phyloP scores from a whole-genome alignment of 176 grass and related monocot species.

The Oryza coarctata region DNA sequence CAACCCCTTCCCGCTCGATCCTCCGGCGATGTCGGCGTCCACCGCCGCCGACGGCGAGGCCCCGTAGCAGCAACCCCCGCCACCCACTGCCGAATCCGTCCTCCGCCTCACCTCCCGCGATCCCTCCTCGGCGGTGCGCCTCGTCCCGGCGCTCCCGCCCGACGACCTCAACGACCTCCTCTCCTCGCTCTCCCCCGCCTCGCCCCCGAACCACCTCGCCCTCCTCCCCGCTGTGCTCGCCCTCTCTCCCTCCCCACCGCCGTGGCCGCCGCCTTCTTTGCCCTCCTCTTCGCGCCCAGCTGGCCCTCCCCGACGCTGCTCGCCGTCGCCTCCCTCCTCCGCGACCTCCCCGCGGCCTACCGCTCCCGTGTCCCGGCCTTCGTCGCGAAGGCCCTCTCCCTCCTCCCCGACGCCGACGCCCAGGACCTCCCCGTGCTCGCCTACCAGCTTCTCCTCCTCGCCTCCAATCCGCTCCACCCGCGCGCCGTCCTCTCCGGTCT shows the following conservation, averaged over 20 bases:
- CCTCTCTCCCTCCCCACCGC: constrained; percentile 20
- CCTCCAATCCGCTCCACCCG: constrained; percentile 60
- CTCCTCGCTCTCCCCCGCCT: constrained; percentile 24
- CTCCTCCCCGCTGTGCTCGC: constrained; percentile 36
- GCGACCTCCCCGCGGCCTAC: constrained; percentile 45
- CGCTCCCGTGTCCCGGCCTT: constrained; percentile 36
- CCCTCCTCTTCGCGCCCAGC: constrained; percentile 15
- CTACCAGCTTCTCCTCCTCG: constrained; percentile 83
- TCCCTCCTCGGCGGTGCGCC: constrained; percentile 27
- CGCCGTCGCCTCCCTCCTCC: constrained; percentile 39
- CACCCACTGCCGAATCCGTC: constrained; percentile 40
- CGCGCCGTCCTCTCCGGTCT: constrained; percentile 58
- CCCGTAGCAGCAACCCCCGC: background rate
- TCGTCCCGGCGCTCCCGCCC: constrained; percentile 32
- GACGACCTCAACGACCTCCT: constrained; percentile 26
- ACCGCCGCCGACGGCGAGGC: background rate
- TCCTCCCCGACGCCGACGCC: constrained; percentile 54
- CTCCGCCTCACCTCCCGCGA: constrained; percentile 39
- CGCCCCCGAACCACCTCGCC: constrained; percentile 26
- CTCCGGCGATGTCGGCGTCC: background rate
- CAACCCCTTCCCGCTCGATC: background rate
- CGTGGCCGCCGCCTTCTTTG: constrained; percentile 14
- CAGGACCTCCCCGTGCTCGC: constrained; percentile 73
- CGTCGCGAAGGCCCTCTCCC: constrained; percentile 49
- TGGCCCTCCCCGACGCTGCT: constrained; percentile 33